Conservation (phyloP, 306 rosid species). For the Rosa lucieae region DNA sequence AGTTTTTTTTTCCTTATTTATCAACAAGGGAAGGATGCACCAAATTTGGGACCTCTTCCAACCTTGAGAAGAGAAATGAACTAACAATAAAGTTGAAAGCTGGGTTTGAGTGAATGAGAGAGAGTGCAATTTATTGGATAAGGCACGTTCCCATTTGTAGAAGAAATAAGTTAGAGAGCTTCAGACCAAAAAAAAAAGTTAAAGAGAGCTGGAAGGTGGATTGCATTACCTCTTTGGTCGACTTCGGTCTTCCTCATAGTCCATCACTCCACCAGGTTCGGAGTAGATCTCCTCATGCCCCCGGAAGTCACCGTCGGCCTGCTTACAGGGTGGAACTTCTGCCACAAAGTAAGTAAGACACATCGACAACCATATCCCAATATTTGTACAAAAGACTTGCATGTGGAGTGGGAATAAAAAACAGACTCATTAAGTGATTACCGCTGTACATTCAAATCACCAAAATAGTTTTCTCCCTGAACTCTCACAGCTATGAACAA, state of each 20-base stretch:
- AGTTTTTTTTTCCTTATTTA: not conserved
- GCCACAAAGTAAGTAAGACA: constrained; percentile 99
- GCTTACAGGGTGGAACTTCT: constrained; percentile 98
- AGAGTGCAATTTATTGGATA: not conserved
- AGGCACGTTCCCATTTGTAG: not conserved
- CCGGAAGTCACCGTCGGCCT: constrained; percentile 95
- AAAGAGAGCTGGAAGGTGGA: not conserved
- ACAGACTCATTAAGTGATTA: not conserved
- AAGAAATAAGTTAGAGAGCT: not conserved
- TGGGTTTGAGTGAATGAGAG: not conserved
- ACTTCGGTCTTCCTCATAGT: constrained; percentile 95
- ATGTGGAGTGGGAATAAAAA: not conserved
- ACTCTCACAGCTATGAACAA: not conserved
- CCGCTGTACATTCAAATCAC: not conserved
- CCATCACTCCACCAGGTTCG: constrained; percentile 99
- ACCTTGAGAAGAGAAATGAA: not conserved
- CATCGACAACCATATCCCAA: constrained; percentile 84
- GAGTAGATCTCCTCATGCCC: constrained; percentile 98
- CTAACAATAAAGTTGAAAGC: not conserved
- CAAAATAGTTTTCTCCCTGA: not conserved
- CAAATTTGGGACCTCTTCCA: not conserved
- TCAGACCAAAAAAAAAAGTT: not conserved
- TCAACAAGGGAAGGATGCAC: not conserved
- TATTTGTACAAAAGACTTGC: constrained; percentile 20
- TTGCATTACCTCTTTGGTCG: constrained; percentile 85